Evolutionary conservation across 805 yeast genomes (phyloP), one percentile per base, ranked within the genome.

Genomic region (Teunomyces atbi): DNA sequence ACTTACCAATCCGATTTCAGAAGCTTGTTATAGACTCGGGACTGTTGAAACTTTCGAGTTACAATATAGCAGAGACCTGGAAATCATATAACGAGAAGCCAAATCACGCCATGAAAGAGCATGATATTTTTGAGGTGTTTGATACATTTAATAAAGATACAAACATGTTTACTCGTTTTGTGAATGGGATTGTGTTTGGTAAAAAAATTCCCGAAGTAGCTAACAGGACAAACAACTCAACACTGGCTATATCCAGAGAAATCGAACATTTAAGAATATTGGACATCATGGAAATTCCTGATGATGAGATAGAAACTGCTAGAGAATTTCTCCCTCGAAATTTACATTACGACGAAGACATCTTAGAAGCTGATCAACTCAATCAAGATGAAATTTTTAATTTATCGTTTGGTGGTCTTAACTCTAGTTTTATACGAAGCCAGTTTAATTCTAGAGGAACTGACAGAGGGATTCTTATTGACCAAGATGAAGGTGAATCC

Each of bases 341-440:
- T 27, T 8, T 37, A 11, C 19, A 37, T n/a, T 30, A 13, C 33
- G 8, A n/a, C 10, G 37, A 45, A 12, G 23, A 29, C n/a, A 45
- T 23, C 28, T 28, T 23, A 43, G 20, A 35, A 10, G 27, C 26
- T 15, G 44, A 34, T 10, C 33, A 20, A 8, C 8, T n/a, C 3
- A 35, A 19, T 19, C 16, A 15, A 26, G 47, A 48, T 19, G 53
- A 49, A 3, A 41, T 59, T 8, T 61, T 62, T 45, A 56, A 58
- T 30, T 27, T 62, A 8, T 56, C 65, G 1, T 56, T 62, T 27
- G 57, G 60, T 2, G 65, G 55, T 16, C 35, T 60, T 11, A 54
- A 55, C 36, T 15, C n/a, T 8, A 39, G 42, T 26, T 15, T 18
- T 19, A 20, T 36, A 11, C 27, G 39, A 8, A 36, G 28, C 11